Base-by-base conservation (phyloP, 768 basidiomycete species). In the Auricularia sp. region DNA sequence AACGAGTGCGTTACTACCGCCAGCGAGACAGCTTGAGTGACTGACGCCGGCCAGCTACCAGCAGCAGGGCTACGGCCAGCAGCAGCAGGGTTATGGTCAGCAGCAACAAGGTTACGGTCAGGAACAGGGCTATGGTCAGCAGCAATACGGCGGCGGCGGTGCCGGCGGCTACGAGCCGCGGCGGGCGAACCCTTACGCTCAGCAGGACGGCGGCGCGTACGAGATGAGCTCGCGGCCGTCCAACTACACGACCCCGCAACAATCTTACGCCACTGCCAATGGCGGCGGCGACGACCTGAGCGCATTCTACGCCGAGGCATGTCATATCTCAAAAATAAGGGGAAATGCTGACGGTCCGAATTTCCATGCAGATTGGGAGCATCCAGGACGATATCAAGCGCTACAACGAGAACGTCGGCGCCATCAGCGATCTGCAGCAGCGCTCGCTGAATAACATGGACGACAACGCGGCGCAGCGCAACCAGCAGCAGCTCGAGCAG, bases 361-460 rank as follows among this genome's bases (percentile, higher is more conserved):
- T 18, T 36, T 16, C 34, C 34, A 42, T n/a, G 8, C 65, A 93
- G 92, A 88, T 94, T 69, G 80, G 87, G 29, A 84, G 83, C 54
- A 77, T 94, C 61, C 89, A 91, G 82, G 89, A 92, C 66, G 79
- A 77, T 63, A 77, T 92, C 47, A 77, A 81, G 35, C 79, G 80
- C 10, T 90, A 89, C 75, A 89, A 86, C 66, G 78, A 82, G 67
- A 90, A 90, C 75, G 81, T 93, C 29, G 68, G 80, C 24, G 82
- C 81, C 33, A 88, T 94, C 70, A 77, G 84, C 24, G 88, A 90
- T 63, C 77, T 88, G 34, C 91, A 94, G 70, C 85, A 85, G 44
- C 85, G 86, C 65, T 85, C 87, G 21, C 76, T 94, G 63, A 88
- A 88, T 72, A 87, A 85, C 73, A 86, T 85, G 74, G 90, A 92